Evolutionary conservation across 768 basidiomycete genomes (phyloP).

Genomic region (Rhodotorula babjevae): DNA sequence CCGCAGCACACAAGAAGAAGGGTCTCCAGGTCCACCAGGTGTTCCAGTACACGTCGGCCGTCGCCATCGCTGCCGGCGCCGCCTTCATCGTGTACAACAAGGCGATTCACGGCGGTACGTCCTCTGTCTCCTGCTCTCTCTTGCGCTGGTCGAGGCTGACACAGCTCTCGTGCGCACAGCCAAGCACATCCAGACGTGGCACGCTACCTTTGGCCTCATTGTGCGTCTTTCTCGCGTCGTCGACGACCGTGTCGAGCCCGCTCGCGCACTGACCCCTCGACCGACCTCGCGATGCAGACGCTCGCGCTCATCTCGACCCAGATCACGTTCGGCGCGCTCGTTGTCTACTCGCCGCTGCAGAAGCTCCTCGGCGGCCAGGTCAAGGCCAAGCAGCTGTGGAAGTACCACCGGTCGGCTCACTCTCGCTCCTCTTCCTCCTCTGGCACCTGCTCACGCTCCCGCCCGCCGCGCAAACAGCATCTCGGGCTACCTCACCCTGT

Average conservation of each 20-base stretch:
- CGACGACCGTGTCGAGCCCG: no score
- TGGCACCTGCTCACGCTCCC: no score
- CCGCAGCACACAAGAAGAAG: constrained; percentile 19
- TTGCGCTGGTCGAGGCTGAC: background rate
- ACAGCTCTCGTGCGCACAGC: background rate
- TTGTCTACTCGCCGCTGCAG: constrained; percentile 32
- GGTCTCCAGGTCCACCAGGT: constrained; percentile 34
- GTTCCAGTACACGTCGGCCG: constrained; percentile 31
- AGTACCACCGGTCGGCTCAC: constrained; percentile 35
- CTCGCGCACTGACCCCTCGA: no score
- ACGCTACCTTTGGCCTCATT: constrained; percentile 30
- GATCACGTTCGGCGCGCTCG: constrained; percentile 24
- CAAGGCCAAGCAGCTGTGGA: constrained; percentile 35
- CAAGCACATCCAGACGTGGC: constrained; percentile 37
- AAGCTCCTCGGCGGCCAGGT: constrained; percentile 18
- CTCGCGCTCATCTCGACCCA: constrained; percentile 30
- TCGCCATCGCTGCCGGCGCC: constrained; percentile 27
- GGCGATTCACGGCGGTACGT: constrained; percentile 27
- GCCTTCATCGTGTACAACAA: constrained; percentile 39
- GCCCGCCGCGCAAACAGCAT: background rate
- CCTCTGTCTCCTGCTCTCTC: no score
- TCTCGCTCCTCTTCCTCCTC: no score
- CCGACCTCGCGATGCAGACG: background rate
- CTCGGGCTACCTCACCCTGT: constrained; percentile 37
- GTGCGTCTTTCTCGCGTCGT: constrained; percentile 1